These are phyloP conservation scores for Alternaria atra DNA, from an alignment of 2,329 filamentous ascomycete genomes.

Conservation along the genomic window DNA sequence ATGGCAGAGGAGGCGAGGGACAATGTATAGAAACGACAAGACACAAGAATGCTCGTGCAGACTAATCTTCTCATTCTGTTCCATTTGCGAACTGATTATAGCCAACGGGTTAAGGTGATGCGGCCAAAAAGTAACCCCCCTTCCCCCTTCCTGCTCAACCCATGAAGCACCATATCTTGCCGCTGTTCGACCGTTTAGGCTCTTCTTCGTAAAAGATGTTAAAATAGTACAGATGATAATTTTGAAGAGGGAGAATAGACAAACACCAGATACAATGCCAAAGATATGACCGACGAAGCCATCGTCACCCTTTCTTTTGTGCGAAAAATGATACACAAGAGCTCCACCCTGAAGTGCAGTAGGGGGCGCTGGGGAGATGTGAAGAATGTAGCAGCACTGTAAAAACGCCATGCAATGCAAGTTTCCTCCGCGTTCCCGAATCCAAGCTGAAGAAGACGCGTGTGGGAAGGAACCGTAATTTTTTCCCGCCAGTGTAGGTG, in stretches of 20 bases:
- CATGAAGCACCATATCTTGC: background rate
- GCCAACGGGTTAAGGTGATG: background rate
- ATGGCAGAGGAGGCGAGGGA: background rate
- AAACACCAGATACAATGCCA: constrained; percentile 10
- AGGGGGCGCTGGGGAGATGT: background rate
- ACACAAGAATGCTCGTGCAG: background rate
- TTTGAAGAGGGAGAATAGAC: background rate
- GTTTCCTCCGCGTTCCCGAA: background rate
- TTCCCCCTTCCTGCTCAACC: background rate
- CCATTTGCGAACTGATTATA: constrained; percentile 2
- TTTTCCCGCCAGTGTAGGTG: constrained; percentile 2
- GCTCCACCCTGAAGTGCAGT: background rate
- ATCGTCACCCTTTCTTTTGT: background rate
- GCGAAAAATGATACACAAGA: background rate
- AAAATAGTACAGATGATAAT: constrained; percentile 5
- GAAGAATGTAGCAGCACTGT: background rate
- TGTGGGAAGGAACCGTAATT: background rate
- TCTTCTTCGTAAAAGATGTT: background rate
- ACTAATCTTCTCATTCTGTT: constrained; percentile 1
- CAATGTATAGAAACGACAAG: background rate
- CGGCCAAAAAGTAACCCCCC: background rate
- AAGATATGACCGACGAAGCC: background rate
- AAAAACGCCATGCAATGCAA: constrained; percentile 8
- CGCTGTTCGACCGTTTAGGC: background rate
- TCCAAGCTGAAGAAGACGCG: background rate